Evolutionary conservation across 164 flowering plant species (phyloP).

Genomic region (Vitis riparia): DNA sequence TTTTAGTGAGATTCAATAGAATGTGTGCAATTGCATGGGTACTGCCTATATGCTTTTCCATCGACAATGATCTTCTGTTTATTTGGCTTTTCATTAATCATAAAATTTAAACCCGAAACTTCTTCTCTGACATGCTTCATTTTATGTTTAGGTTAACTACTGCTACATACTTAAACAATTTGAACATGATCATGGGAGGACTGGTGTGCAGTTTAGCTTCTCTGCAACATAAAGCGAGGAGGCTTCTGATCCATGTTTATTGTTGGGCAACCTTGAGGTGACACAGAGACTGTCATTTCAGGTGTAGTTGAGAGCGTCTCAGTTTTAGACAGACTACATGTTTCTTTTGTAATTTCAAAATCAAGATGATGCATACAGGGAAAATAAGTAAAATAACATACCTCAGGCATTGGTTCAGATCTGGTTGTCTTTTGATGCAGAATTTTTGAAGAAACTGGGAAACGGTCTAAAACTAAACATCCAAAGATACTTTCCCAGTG

Average conservation of each 20-base stretch:
- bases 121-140: conserved; percentile 8
- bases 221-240: conserved; percentile 42
- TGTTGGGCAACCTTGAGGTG: conserved; percentile 6
- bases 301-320: neutral
- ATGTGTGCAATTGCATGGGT: too few relatives aligned
- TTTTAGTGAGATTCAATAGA: too few relatives aligned
- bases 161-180: conserved; percentile 71
- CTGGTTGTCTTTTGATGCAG: too few relatives aligned
- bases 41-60: too few relatives aligned
- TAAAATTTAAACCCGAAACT: neutral
- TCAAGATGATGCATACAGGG: conserved; percentile 6
- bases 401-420: neutral
- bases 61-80: too few relatives aligned
- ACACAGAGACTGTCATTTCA: neutral
- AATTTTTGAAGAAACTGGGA: too few relatives aligned
- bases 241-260: neutral
- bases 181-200: conserved; percentile 73
- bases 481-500: too few relatives aligned
- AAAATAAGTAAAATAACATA: conserved; percentile 12
- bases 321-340: conserved; percentile 2
- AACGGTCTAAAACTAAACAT: too few relatives aligned
- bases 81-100: too few relatives aligned
- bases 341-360: conserved; percentile 7
- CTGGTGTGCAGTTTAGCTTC: conserved; percentile 79
- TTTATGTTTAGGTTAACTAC: conserved; percentile 68